These are phyloP conservation scores for Debaryomyces subglobosus DNA, from an alignment of 1,139 yeast genomes.

Conservation along the genomic window DNA sequence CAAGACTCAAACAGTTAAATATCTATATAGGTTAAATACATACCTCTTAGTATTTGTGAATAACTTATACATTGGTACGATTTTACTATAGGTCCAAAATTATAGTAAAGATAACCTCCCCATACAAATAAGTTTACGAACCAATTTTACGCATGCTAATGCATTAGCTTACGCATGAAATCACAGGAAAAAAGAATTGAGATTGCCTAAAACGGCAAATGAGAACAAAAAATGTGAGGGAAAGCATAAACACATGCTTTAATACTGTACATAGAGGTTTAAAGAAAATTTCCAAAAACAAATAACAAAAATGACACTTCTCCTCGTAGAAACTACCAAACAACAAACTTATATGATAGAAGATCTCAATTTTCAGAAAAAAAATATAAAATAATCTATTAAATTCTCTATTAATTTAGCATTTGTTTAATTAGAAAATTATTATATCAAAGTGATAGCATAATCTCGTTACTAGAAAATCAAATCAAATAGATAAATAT, in stretches of 20 bases:
- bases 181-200: background rate
- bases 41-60: background rate
- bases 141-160: background rate
- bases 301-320: conserved; percentile 3
- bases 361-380: background rate
- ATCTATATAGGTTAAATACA: background rate
- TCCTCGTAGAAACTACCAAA: conserved; percentile 1
- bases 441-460: background rate
- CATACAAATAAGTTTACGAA: background rate
- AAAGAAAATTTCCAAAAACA: conserved; percentile 7
- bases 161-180: background rate
- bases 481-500: background rate
- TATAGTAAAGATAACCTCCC: background rate
- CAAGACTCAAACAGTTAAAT: background rate
- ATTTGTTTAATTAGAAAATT: background rate
- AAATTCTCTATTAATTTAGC: background rate
- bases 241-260: conserved; percentile 3
- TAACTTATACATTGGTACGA: background rate
- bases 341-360: background rate
- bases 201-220: conserved; percentile 4
- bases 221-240: background rate
- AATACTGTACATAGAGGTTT: background rate
- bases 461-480: background rate
- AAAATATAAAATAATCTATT: background rate
- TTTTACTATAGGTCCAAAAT: background rate